phyloP scores from a whole-genome alignment of 2,329 filamentous ascomycete species.

The Penicillium sp. region DNA sequence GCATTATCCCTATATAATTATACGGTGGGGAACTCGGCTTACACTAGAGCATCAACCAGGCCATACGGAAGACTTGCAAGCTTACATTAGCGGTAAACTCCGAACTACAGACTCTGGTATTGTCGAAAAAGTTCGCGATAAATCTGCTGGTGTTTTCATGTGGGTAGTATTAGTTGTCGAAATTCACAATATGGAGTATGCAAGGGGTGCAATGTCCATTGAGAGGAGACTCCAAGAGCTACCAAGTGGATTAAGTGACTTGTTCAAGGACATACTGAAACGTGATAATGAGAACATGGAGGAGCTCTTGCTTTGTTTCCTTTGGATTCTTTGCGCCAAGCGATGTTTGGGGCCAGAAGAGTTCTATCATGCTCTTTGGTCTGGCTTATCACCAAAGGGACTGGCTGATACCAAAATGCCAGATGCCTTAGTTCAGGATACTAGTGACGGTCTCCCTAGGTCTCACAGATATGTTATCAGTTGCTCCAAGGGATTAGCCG shows the following conservation, averaged over 20 bases:
- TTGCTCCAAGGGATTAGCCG: conserved; percentile 37
- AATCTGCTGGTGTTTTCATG: conserved; percentile 51
- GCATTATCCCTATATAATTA: conserved; percentile 49
- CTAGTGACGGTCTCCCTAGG: neutral
- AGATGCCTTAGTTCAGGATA: conserved; percentile 5
- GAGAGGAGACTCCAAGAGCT: conserved; percentile 43
- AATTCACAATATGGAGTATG: conserved; percentile 51
- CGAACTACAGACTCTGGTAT: conserved; percentile 25
- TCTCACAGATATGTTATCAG: conserved; percentile 25
- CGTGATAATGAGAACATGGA: conserved; percentile 52
- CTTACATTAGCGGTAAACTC: conserved; percentile 20
- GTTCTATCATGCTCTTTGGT: conserved; percentile 22
- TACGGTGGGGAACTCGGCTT: conserved; percentile 36
- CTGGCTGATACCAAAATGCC: conserved; percentile 6
- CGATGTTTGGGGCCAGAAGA: conserved; percentile 40
- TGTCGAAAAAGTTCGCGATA: conserved; percentile 36
- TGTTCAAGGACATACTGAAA: conserved; percentile 58
- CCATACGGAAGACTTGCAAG: conserved; percentile 37
- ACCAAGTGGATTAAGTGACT: conserved; percentile 46
- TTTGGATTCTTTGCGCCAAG: conserved; percentile 59
- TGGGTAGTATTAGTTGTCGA: conserved; percentile 52
- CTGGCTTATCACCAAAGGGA: conserved; percentile 7
- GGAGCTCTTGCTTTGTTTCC: conserved; percentile 52
- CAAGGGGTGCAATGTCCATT: conserved; percentile 28
- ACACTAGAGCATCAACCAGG: conserved; percentile 45